Percentiles rank a stretch among this genome's conserved stretches.
Evolutionary conservation across 305 asterid genomes (phyloP).

Genomic region (Lippia alba): DNA sequence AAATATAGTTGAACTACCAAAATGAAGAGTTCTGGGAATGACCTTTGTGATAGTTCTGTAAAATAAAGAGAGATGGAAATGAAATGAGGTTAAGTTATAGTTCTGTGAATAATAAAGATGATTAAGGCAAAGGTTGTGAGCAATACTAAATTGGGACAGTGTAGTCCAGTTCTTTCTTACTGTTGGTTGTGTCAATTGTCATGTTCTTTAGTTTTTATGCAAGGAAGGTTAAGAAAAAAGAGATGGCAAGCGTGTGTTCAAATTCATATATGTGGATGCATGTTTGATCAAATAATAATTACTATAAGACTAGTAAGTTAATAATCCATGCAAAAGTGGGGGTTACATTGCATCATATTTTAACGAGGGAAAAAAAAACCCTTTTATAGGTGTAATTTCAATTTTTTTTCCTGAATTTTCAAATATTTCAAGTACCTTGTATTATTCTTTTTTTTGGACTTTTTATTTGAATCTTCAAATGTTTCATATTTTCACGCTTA

Average conservation of each 20-base stretch:
- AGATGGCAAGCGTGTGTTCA: constrained; percentile 21
- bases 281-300: too few relatives aligned
- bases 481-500: too few relatives aligned
- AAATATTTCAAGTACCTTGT: too few relatives aligned
- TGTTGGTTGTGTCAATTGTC: constrained; percentile 27
- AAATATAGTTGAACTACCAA: constrained; percentile 46
- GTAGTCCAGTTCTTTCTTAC: neutral
- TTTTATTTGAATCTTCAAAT: too few relatives aligned
- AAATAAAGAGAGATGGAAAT: neutral
- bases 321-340: too few relatives aligned
- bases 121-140: constrained; percentile 36
- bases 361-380: too few relatives aligned
- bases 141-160: constrained; percentile 21
- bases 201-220: constrained; percentile 15
- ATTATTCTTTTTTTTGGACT: too few relatives aligned
- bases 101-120: neutral
- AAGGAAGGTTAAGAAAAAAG: constrained; percentile 7
- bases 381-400: too few relatives aligned
- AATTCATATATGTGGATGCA: neutral
- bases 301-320: neutral
- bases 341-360: too few relatives aligned
- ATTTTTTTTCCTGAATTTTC: too few relatives aligned
- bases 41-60: constrained; percentile 27
- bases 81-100: neutral
- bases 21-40: constrained; percentile 6